phyloP scores from a whole-genome alignment of 495 filamentous ascomycete genomes.

The Aspergillus carlsbadensis region DNA sequence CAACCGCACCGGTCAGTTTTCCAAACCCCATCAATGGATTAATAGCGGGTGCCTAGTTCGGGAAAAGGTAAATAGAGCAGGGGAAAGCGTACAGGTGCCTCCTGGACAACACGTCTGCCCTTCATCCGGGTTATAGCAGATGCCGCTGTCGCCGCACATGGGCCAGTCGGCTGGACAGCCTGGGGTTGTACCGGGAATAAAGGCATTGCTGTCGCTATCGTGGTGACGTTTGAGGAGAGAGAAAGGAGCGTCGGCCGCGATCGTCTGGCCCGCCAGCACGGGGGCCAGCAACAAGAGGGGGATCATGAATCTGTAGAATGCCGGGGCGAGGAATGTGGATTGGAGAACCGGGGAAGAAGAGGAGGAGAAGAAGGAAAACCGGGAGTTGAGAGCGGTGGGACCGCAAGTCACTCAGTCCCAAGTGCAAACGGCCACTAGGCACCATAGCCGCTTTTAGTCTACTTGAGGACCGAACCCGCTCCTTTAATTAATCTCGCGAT shows the following conservation, averaged over 20 bases:
- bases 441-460: slow-evolving; percentile 8
- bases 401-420: too few relatives aligned
- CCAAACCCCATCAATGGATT: neutral
- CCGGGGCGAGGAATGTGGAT: neutral
- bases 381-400: neutral
- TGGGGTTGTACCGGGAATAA: slow-evolving; percentile 13
- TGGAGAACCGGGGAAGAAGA: neutral
- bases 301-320: slow-evolving; percentile 5
- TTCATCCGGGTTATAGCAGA: slow-evolving; percentile 17
- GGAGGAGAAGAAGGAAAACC: neutral
- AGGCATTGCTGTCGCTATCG: slow-evolving; percentile 2
- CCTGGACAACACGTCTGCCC: slow-evolving; percentile 17
- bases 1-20: neutral
- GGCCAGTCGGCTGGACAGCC: slow-evolving; percentile 17
- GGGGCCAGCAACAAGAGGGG: slow-evolving; percentile 7
- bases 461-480: neutral
- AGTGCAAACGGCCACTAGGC: neutral
- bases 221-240: slow-evolving; percentile 12
- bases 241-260: slow-evolving; percentile 2
- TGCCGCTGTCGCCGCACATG: slow-evolving; percentile 10
- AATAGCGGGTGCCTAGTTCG: neutral
- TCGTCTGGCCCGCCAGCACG: slow-evolving; percentile 14
- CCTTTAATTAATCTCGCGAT: neutral
- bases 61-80: neutral
- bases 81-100: slow-evolving; percentile 14